Base-by-base conservation (phyloP, 257 asterid genomes). In the Orobanche coerulescens region DNA sequence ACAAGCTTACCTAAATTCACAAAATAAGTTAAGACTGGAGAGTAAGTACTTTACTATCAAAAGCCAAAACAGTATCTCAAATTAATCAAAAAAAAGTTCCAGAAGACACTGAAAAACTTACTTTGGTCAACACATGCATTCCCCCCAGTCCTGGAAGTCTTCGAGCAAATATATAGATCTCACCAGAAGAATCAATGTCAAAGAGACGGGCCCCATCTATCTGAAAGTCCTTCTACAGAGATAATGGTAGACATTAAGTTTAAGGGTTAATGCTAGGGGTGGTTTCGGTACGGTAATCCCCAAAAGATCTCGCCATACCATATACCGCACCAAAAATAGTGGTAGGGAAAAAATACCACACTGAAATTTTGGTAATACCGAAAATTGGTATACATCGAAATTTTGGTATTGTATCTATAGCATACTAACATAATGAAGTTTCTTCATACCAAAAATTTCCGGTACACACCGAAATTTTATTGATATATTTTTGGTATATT, bases 161-260 rank as follows among this genome's bases (percentile, higher is more conserved):
- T 76, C 86, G 84, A 56, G 89, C 94, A 68, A 93, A 65, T 51
- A 93, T 61, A 75, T 78, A 59, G 22, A 55, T 53, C 59, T 89
- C 75, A 71, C 79, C 65, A 54, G 58, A 67, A 70, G 76, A 49
- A 76, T 89, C 96, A 61, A 89, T 67, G 71, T 82, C 96, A 66
- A 93, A 89, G 54, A 93, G 75, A 34, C 97, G 90, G 33, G 94
- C 97, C 57, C 92, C 96, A 67, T 78, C 85, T 39, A 89, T 75
- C 73, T 67, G 84, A 68, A 82, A 71, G 37, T 80, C 86, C 54
- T 68, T 62, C 99, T 93, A 68, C 69, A 75, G 71, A 72, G 57
- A 60, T 33, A 64, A 30, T 25, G 62, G 43, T 36, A 59, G 16
- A 26, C 25, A 50, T 40, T 43, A n/a, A 47, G 48, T 62, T 58